phyloP scores from a whole-genome alignment of 805 yeast species.

The Zygoascus tannicola region DNA sequence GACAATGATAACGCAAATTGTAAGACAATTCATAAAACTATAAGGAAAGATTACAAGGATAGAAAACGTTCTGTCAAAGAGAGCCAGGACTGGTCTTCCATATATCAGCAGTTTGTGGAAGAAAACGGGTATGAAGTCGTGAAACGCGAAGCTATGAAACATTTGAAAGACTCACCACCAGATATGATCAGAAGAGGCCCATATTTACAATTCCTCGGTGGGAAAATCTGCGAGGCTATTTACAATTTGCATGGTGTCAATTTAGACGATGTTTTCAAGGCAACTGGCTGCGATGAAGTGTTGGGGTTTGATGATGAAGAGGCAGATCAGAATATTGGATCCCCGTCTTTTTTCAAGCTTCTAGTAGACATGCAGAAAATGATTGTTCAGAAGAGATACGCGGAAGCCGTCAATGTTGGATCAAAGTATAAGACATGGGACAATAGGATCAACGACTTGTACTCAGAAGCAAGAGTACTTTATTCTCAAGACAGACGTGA shows the following conservation, averaged over 20 bases:
- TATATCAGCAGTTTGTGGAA: conserved; percentile 9
- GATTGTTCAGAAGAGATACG: neutral
- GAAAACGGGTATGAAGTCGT: conserved; percentile 9
- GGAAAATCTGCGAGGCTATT: neutral
- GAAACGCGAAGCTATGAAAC: conserved; percentile 9
- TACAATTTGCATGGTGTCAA: neutral
- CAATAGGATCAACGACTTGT: neutral
- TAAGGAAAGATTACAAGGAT: conserved; percentile 21
- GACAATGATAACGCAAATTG: conserved; percentile 67
- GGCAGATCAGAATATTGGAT: neutral
- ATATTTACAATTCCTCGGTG: neutral
- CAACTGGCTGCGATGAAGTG: neutral
- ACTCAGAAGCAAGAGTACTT: neutral
- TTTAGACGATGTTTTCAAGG: neutral
- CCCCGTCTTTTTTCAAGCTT: neutral
- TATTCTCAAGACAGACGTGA: neutral
- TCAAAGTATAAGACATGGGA: neutral
- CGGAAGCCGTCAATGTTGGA: neutral
- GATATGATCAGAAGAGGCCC: neutral
- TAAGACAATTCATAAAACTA: conserved; percentile 31
- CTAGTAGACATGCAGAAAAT: neutral
- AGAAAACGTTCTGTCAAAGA: conserved; percentile 15
- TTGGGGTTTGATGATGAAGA: neutral
- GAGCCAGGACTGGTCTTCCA: conserved; percentile 11
- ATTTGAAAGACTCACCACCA: neutral